phyloP scores from a whole-genome alignment of 1,139 yeast species.

The Pneumocystis sp. region DNA sequence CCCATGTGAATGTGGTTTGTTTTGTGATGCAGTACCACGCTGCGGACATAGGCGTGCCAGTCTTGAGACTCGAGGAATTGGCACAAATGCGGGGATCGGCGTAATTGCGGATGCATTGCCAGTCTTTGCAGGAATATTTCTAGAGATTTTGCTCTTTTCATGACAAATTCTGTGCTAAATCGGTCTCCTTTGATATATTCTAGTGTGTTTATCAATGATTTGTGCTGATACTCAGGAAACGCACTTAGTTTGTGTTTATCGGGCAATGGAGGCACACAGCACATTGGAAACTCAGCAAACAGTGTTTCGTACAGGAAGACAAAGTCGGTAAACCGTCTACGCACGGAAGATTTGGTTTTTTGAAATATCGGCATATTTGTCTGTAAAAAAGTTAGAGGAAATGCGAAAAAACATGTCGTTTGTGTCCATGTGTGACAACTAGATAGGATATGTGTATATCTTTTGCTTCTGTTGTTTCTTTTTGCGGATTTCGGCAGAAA shows the following conservation, averaged over 20 bases:
- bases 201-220: background rate
- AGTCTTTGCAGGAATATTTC: constrained; percentile 62
- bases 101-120: constrained; percentile 55
- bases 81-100: constrained; percentile 55
- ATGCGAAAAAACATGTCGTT: background rate
- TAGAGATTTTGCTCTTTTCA: constrained; percentile 69
- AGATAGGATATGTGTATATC: constrained; percentile 71
- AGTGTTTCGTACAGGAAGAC: constrained; percentile 61
- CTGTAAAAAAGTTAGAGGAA: constrained; percentile 12
- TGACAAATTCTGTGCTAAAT: constrained; percentile 64
- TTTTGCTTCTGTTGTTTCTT: constrained; percentile 52
- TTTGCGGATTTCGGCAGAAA: constrained; percentile 36
- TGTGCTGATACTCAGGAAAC: background rate
- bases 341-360: constrained; percentile 36
- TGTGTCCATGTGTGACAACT: constrained; percentile 37
- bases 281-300: constrained; percentile 63
- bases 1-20: constrained; percentile 15
- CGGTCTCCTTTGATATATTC: constrained; percentile 94
- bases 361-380: constrained; percentile 34
- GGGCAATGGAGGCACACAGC: constrained; percentile 85
- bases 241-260: constrained; percentile 59
- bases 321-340: constrained; percentile 75
- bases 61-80: constrained; percentile 67
- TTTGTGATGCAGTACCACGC: constrained; percentile 23
- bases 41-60: constrained; percentile 68